Conservation (phyloP, 1,139 yeast genomes). For the Yamadazyma dushanensis region DNA sequence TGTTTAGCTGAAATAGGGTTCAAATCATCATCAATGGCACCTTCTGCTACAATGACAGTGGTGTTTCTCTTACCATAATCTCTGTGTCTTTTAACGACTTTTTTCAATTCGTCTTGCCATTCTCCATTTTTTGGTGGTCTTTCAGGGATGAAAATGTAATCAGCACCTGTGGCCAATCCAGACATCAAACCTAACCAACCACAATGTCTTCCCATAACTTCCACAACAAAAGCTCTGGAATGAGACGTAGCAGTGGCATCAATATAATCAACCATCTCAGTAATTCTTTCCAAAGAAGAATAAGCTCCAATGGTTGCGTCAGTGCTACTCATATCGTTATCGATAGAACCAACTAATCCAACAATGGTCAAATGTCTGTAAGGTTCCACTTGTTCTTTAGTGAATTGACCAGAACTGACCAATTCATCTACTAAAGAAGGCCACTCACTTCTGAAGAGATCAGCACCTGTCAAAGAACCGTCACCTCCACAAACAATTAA, state of each 20-base stretch:
- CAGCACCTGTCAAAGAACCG: slow-evolving; percentile 84
- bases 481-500: slow-evolving; percentile 85
- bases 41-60: slow-evolving; percentile 81
- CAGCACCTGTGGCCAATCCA: slow-evolving; percentile 80
- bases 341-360: slow-evolving; percentile 81
- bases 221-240: slow-evolving; percentile 80
- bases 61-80: slow-evolving; percentile 73
- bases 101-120: slow-evolving; percentile 69
- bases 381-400: slow-evolving; percentile 50
- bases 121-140: slow-evolving; percentile 61
- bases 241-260: slow-evolving; percentile 86
- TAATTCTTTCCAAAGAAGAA: slow-evolving; percentile 73
- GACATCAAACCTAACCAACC: slow-evolving; percentile 88
- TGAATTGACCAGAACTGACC: slow-evolving; percentile 47
- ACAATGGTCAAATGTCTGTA: slow-evolving; percentile 66
- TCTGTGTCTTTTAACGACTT: slow-evolving; percentile 66
- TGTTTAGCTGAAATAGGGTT: slow-evolving; percentile 65
- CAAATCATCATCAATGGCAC: slow-evolving; percentile 69
- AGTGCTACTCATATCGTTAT: slow-evolving; percentile 81
- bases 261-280: slow-evolving; percentile 76
- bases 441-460: slow-evolving; percentile 77
- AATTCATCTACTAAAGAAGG: slow-evolving; percentile 68
- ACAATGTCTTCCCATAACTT: slow-evolving; percentile 90
- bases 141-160: slow-evolving; percentile 78
- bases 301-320: slow-evolving; percentile 83